Conservation (phyloP, 257 asterid genomes). For the Petrea volubilis region DNA sequence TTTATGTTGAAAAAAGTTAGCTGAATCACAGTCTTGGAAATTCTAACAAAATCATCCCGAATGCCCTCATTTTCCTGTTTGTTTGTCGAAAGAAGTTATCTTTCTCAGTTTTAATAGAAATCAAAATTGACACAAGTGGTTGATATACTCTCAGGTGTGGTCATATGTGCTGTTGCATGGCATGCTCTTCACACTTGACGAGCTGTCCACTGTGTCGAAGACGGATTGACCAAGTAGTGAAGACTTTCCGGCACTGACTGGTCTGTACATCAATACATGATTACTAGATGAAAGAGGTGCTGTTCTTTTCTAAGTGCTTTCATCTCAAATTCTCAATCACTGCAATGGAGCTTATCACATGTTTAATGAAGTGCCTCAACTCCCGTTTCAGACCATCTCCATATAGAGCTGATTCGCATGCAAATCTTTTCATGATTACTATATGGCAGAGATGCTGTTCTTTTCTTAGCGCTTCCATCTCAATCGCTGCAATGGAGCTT, state of each 20-base stretch:
- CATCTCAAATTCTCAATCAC: background rate
- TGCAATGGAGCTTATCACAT: background rate
- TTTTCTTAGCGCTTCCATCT: background rate
- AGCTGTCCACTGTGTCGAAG: slow-evolving; percentile 93
- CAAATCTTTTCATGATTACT: background rate
- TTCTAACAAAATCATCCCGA: too few species aligned
- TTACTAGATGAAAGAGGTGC: slow-evolving; percentile 6
- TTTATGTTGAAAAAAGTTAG: too few species aligned
- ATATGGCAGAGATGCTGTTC: too few species aligned
- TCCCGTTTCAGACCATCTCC: background rate
- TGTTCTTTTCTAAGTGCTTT: slow-evolving; percentile 6
- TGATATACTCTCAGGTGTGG: slow-evolving; percentile 80
- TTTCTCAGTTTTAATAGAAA: too few species aligned
- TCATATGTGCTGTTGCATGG: slow-evolving; percentile 96
- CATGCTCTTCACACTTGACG: slow-evolving; percentile 85
- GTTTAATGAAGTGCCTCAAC: background rate
- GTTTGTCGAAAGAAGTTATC: too few species aligned
- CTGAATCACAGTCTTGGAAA: too few species aligned
- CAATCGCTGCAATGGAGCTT: background rate
- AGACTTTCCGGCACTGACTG: slow-evolving; percentile 80
- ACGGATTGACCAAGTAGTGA: slow-evolving; percentile 73
- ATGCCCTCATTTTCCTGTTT: too few species aligned
- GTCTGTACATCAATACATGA: background rate
- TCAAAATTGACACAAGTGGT: background rate
- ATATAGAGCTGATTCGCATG: background rate